Base-by-base conservation (phyloP, 495 filamentous ascomycete species). In the Penicillium mononematosum region DNA sequence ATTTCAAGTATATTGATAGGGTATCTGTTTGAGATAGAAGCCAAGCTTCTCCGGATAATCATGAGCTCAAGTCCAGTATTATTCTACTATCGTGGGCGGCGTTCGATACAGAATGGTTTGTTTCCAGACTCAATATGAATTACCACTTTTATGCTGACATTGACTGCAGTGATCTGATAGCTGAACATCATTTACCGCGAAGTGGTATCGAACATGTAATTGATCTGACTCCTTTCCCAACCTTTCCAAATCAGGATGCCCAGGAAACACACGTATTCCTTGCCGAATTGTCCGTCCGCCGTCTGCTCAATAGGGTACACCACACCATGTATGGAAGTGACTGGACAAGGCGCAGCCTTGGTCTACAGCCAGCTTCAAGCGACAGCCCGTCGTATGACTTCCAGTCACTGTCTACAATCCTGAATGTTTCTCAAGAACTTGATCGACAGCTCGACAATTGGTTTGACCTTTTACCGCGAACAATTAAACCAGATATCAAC, bases 151-250 rank as follows among this genome's bases (percentile, higher is more conserved):
- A 42, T 39, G 7, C 24, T 51, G 36, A 51, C 16, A 51, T 16
- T 9, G 19, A 27, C 22, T 4, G 5, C 34, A 56, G 54, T 22
- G 54, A 56, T 24, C 19, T 56, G 32, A 48, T 56, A n/a, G 54
- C 54, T 6, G 54, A 56, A 24, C 38, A 56, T 19, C 54, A 56
- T 27, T 41, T 56, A 27, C 54, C 54, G 19, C 54, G 54, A 34
- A 56, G 54, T 32, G 54, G 54, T 12, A 49, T 56, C 20, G 54
- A 56, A 19, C 44, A 48, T 36, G 44, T 49, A 10, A 48, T 56
- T 20, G 54, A 56, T 16, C 16, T 47, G 31, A 56, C 45, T 3
- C 54, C 44, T 9, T 49, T 48, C 34, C 54, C 54, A 27, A 19
- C 12, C 16, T 51, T 51, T 41, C 16, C 49, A 29, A 27, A 51